phyloP scores from a whole-genome alignment of 805 yeast species.

The Candida sonorensis region DNA sequence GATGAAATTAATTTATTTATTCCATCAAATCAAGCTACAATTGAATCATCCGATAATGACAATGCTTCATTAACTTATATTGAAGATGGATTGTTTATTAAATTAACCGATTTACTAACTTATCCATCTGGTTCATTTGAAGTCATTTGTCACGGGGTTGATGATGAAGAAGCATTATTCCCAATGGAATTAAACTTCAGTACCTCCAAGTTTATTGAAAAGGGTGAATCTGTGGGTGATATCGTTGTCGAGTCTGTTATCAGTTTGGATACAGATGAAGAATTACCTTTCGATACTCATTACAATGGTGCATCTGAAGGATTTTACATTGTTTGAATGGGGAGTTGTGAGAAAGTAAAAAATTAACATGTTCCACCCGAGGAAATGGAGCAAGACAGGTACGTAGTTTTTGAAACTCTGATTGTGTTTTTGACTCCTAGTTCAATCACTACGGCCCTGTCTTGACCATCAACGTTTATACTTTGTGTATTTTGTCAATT shows the following conservation, averaged over 20 bases:
- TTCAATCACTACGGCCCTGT: no score
- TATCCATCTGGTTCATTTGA: conserved; percentile 69
- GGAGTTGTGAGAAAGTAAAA: no score
- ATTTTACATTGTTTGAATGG: conserved; percentile 41
- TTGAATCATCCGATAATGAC: conserved; percentile 46
- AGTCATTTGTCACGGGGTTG: conserved; percentile 59
- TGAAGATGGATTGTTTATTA: conserved; percentile 68
- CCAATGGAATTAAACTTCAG: conserved; percentile 74
- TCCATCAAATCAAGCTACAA: conserved; percentile 54
- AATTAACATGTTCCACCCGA: no score
- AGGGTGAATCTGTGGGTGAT: conserved; percentile 38
- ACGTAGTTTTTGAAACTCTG: no score
- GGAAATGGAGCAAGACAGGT: no score
- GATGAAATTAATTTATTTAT: conserved; percentile 51
- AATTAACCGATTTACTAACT: conserved; percentile 43
- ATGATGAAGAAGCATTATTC: conserved; percentile 77
- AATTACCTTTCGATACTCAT: conserved; percentile 65
- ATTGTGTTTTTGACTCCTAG: no score
- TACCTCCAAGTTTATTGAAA: conserved; percentile 24
- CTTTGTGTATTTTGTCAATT: no score
- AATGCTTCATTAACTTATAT: conserved; percentile 50
- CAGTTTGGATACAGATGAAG: conserved; percentile 37
- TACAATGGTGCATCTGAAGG: conserved; percentile 52
- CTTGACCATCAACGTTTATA: no score
- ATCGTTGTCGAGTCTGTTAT: conserved; percentile 61